Conservation (phyloP, 106 monocot genomes). For the Dioscorea alata region DNA sequence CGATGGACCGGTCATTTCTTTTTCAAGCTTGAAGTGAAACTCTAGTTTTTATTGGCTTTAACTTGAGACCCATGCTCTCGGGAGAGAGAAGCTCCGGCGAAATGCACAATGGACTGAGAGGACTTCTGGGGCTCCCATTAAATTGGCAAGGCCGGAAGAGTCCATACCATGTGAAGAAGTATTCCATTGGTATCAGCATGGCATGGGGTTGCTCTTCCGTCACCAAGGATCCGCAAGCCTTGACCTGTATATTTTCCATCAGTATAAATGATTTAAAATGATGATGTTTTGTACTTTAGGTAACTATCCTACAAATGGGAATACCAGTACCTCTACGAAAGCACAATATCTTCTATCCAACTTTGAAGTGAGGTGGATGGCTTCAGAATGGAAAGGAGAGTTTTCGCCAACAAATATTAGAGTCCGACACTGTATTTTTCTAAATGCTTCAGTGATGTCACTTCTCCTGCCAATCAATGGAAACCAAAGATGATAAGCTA, state of each 20-base stretch:
- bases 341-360: constrained; percentile 71
- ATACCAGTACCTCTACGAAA: constrained; percentile 70
- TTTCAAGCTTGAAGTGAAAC: constrained; percentile 23
- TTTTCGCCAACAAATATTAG: constrained; percentile 73
- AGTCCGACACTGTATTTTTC: constrained; percentile 41
- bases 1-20: no score
- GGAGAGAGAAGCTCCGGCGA: constrained; percentile 65
- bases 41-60: constrained; percentile 73
- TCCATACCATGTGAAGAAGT: constrained; percentile 55
- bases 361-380: constrained; percentile 63
- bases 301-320: not conserved
- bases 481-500: not conserved
- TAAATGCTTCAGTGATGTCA: constrained; percentile 53
- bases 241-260: constrained; percentile 12
- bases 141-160: constrained; percentile 46
- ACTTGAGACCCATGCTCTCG: constrained; percentile 71
- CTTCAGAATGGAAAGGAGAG: constrained; percentile 70
- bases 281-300: not conserved
- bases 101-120: constrained; percentile 67
- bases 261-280: not conserved
- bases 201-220: constrained; percentile 82
- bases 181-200: constrained; percentile 69
- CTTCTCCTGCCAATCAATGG: constrained; percentile 35
- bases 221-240: constrained; percentile 72
- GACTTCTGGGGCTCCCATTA: constrained; percentile 48